Evolutionary conservation across 2,329 filamentous ascomycete species (phyloP), one percentile per base, ranked within the genome.

Genomic region (Pseudogymnoascus sp.): DNA sequence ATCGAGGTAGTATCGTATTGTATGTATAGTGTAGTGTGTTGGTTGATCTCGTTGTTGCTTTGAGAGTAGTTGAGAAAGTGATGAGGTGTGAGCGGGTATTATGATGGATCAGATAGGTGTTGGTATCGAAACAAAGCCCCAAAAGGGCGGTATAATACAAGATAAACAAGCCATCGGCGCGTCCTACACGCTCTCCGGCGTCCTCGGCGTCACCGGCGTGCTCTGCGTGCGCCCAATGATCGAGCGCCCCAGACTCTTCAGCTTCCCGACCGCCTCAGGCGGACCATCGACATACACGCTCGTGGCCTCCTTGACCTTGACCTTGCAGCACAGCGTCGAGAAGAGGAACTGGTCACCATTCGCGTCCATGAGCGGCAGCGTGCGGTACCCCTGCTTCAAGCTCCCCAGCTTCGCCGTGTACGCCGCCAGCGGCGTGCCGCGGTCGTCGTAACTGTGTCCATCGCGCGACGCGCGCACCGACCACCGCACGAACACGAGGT

Each of bases 261-360:
- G 75, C 68, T 83, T 84, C 72, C 78, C 78, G 61, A 77, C 76
- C 55, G 79, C 77, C 64, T 78, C 77, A 52, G 77, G 72, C 63
- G 78, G 71, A 66, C 79, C 75, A 55, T 82, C 77, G 52, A 87
- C 77, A 67, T 84, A 82, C 66, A 83, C 79, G 64, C 81, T 83
- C 52, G 82, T 82, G 38, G 82, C 77, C 12, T 80, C 78, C 39
- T 83, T 80, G 30, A 84, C 89, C 68, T 86, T 86, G 76, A 97
- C 90, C 70, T 87, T 88, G 78, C 92, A 96, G 75, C 97, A 96
- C 14, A 99, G 80, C 9, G 92, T 95, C 2, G 94, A 96, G 76
- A 97, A 97, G 45, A 97, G 82, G 73, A 95, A 97, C 69, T 92
- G 91, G 69, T 97, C 92, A 64, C 92, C 94, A 66, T 91, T 90